These are phyloP conservation scores for Fusarium siculi DNA, from an alignment of 2,329 filamentous ascomycete species.

Conservation along the genomic window DNA sequence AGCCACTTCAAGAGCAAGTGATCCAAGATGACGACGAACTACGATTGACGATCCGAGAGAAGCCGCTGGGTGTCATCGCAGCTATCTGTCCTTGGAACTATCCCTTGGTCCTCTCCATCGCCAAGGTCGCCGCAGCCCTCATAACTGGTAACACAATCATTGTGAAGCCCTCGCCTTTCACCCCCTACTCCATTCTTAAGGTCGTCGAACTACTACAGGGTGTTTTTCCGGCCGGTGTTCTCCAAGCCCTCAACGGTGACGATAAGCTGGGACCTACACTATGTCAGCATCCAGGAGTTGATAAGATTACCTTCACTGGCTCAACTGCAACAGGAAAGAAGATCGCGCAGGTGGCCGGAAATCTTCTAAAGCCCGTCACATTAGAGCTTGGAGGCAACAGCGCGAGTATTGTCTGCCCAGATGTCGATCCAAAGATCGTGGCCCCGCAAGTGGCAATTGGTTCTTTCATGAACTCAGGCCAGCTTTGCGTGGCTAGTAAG, in stretches of 20 bases:
- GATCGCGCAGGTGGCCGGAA: conserved; percentile 63
- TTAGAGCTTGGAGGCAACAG: conserved; percentile 71
- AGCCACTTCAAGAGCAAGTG: neutral
- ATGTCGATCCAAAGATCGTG: conserved; percentile 60
- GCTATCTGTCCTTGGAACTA: conserved; percentile 67
- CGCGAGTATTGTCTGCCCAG: conserved; percentile 64
- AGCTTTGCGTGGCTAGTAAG: conserved; percentile 51
- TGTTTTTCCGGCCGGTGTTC: conserved; percentile 68
- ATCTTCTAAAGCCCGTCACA: conserved; percentile 68
- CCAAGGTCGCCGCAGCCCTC: conserved; percentile 66
- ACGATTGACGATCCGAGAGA: neutral
- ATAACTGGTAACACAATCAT: conserved; percentile 66
- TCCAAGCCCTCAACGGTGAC: conserved; percentile 69
- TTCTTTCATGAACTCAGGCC: conserved; percentile 66
- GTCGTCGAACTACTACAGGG: conserved; percentile 64
- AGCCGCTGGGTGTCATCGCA: conserved; percentile 53
- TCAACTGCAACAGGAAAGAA: conserved; percentile 69
- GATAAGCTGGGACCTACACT: conserved; percentile 68
- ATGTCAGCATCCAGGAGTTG: conserved; percentile 65
- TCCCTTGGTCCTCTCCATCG: conserved; percentile 60
- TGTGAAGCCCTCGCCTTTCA: conserved; percentile 67
- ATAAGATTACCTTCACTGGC: conserved; percentile 73
- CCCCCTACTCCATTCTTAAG: conserved; percentile 68
- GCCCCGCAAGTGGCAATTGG: conserved; percentile 51
- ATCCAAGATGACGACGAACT: conserved; percentile 2